Evolutionary conservation across 2,329 filamentous ascomycete species (phyloP).

Genomic region (Fusarium equiseti): DNA sequence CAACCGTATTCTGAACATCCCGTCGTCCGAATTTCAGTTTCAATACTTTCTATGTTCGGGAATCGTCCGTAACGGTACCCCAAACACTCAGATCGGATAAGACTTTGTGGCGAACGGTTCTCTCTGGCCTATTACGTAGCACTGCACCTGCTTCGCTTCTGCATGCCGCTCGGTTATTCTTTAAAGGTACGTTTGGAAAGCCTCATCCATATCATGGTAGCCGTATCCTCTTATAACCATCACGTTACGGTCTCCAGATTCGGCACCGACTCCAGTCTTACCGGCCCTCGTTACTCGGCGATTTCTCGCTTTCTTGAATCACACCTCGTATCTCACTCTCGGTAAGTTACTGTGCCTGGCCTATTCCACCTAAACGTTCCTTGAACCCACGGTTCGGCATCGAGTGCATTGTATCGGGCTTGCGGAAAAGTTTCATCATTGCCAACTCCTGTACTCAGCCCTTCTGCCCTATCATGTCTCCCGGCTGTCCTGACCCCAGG

Average conservation of each 20-base stretch:
- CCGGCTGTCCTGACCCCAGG: slow-evolving; percentile 23
- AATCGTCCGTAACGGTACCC: slow-evolving; percentile 40
- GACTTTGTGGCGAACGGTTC: slow-evolving; percentile 29
- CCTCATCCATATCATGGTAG: slow-evolving; percentile 25
- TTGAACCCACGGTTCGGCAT: slow-evolving; percentile 42
- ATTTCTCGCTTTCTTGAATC: slow-evolving; percentile 42
- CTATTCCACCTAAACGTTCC: slow-evolving; percentile 29
- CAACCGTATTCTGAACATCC: slow-evolving; percentile 44
- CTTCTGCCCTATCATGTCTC: slow-evolving; percentile 34
- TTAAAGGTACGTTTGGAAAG: slow-evolving; percentile 33
- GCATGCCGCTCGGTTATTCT: slow-evolving; percentile 32
- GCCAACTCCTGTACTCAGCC: slow-evolving; percentile 8
- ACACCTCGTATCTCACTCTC: slow-evolving; percentile 26
- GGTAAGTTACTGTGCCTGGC: slow-evolving; percentile 43
- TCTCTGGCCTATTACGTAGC: slow-evolving; percentile 15
- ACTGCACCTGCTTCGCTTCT: slow-evolving; percentile 21
- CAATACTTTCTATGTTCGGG: slow-evolving; percentile 34
- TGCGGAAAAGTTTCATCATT: slow-evolving; percentile 42
- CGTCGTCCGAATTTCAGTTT: slow-evolving; percentile 45
- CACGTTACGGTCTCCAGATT: slow-evolving; percentile 18
- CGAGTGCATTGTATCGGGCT: slow-evolving; percentile 37
- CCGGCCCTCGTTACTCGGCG: slow-evolving; percentile 33
- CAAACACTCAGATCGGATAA: slow-evolving; percentile 28
- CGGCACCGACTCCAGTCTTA: slow-evolving; percentile 26
- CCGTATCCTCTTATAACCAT: slow-evolving; percentile 24